These are phyloP conservation scores for Gastrolobium villosum DNA, from an alignment of 306 rosid species.

Conservation along the genomic window DNA sequence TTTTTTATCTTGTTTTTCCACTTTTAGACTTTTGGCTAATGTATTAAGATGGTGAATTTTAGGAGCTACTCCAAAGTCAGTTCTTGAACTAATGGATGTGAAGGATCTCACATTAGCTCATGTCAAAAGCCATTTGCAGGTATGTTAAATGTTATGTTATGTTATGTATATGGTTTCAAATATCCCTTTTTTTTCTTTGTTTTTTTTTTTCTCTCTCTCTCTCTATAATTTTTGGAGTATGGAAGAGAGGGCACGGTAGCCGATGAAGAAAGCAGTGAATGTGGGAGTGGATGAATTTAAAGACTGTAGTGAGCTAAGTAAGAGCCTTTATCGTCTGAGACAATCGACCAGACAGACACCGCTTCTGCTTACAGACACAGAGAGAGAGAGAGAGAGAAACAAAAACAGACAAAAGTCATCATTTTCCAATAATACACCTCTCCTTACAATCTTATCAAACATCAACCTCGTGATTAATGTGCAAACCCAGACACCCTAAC, in stretches of 20 bases:
- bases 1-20: background rate
- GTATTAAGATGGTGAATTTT: slow-evolving; percentile 50
- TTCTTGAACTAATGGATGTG: slow-evolving; percentile 97
- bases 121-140: slow-evolving; percentile 99
- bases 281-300: slow-evolving; percentile 54
- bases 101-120: slow-evolving; percentile 97
- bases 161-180: background rate
- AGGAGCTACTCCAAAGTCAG: slow-evolving; percentile 98
- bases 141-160: slow-evolving; percentile 24
- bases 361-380: slow-evolving; percentile 52
- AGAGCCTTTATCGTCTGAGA: slow-evolving; percentile 59
- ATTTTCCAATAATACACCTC: slow-evolving; percentile 70
- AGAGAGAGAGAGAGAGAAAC: slow-evolving; percentile 40
- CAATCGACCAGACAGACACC: slow-evolving; percentile 54
- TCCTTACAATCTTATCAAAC: slow-evolving; percentile 63
- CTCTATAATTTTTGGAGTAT: slow-evolving; percentile 26
- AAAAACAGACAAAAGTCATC: slow-evolving; percentile 67
- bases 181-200: slow-evolving; percentile 17
- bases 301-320: slow-evolving; percentile 44
- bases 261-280: slow-evolving; percentile 62
- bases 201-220: slow-evolving; percentile 32
- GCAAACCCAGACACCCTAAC: slow-evolving; percentile 46
- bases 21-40: slow-evolving; percentile 43
- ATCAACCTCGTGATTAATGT: slow-evolving; percentile 82
- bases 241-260: slow-evolving; percentile 54